Percentiles rank a stretch among this genome's conserved stretches.
Evolutionary conservation across 129 eudicot species (phyloP).

Genomic region (Erigeron canadensis): DNA sequence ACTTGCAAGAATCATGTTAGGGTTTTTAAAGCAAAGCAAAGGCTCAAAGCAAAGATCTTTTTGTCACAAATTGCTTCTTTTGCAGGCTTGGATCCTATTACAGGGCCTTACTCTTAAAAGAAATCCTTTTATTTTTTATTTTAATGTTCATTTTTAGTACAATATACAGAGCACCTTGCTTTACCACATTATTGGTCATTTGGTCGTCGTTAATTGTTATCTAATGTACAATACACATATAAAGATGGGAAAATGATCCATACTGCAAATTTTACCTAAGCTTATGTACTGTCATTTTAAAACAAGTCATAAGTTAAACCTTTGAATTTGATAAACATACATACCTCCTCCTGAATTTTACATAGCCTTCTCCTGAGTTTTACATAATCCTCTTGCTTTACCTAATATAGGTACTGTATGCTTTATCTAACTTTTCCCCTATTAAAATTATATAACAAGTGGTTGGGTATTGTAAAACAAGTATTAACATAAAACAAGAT

Average conservation of each 20-base stretch:
- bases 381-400: too few relatives aligned
- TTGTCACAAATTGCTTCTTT: slow-evolving; percentile 36
- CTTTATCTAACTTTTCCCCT: too few relatives aligned
- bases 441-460: too few relatives aligned
- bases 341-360: too few relatives aligned
- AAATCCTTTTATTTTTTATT: background rate
- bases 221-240: background rate
- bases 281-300: too few relatives aligned
- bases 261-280: too few relatives aligned
- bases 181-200: background rate
- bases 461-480: too few relatives aligned
- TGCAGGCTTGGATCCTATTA: slow-evolving; percentile 34
- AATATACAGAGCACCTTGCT: slow-evolving; percentile 22
- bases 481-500: too few relatives aligned
- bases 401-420: too few relatives aligned
- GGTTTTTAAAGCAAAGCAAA: slow-evolving; percentile 37
- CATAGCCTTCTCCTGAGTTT: too few relatives aligned
- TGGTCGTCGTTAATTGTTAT: slow-evolving; percentile 3
- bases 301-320: background rate
- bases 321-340: too few relatives aligned
- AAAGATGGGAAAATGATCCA: too few relatives aligned
- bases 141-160: background rate
- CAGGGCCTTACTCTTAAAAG: background rate
- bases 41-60: slow-evolving; percentile 40
- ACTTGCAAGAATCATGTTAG: slow-evolving; percentile 39